Evolutionary conservation across 148 eudicot species (phyloP).

Genomic region (Rhododendron griersonianum): DNA sequence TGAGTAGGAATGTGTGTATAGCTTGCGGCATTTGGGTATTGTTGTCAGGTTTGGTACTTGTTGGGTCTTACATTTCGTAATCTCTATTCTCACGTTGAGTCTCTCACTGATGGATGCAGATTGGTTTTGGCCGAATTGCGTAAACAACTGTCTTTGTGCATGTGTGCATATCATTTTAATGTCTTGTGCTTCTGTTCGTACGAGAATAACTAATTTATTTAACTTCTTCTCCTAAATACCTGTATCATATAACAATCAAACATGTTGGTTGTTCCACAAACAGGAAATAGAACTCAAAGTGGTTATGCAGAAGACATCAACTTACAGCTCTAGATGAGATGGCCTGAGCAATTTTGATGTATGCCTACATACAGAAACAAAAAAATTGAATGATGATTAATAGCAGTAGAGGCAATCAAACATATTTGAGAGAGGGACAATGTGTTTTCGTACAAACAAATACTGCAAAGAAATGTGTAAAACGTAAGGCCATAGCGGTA

Average conservation of each 20-base stretch:
- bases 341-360: constrained; percentile 96
- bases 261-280: not conserved
- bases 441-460: not conserved
- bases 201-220: not conserved
- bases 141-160: not conserved
- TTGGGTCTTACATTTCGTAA: not conserved
- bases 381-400: not conserved
- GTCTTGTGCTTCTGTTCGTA: not conserved
- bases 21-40: not conserved
- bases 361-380: constrained; percentile 56
- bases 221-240: not conserved
- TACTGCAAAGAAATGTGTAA: not conserved
- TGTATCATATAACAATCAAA: not conserved
- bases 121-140: not conserved
- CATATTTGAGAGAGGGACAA: not conserved
- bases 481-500: not conserved
- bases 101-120: not conserved
- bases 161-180: not conserved
- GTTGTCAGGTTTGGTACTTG: not conserved
- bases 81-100: not conserved
- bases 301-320: constrained; percentile 5
- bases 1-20: not conserved
- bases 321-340: constrained; percentile 96
- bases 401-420: not conserved
- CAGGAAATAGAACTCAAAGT: not conserved